These are phyloP conservation scores for Thelephora ganbajun DNA, from an alignment of 768 basidiomycete genomes.

Conservation along the genomic window DNA sequence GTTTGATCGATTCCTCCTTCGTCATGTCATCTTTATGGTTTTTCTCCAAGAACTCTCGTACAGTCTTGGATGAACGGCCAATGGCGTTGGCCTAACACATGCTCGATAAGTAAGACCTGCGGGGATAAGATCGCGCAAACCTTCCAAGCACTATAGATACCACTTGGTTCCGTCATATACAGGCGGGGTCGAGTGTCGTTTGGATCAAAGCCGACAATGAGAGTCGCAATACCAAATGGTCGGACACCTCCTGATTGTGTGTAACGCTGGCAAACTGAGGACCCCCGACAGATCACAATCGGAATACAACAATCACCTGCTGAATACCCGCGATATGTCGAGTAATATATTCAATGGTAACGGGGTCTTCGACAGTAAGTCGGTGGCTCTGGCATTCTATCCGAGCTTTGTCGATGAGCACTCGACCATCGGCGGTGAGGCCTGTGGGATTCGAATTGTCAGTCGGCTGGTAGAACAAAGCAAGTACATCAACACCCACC, in stretches of 20 bases:
- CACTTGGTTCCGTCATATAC: conserved; percentile 95
- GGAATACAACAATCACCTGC: conserved; percentile 43
- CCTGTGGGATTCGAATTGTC: conserved; percentile 32
- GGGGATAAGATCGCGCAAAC: conserved; percentile 23
- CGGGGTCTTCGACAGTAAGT: conserved; percentile 94
- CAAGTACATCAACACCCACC: conserved; percentile 35
- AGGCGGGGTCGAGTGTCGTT: conserved; percentile 76
- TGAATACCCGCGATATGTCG: conserved; percentile 98
- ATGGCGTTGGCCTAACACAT: conserved; percentile 89
- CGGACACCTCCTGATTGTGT: conserved; percentile 98
- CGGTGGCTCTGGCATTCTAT: conserved; percentile 97
- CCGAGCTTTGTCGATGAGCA: conserved; percentile 94
- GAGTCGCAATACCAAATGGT: conserved; percentile 94
- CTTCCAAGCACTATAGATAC: conserved; percentile 99
- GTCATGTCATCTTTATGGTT: conserved; percentile 87
- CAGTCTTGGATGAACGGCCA: conserved; percentile 95
- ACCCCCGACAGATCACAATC: background rate
- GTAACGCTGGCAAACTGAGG: conserved; percentile 54
- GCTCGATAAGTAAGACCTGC: background rate
- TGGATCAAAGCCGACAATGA: conserved; percentile 95
- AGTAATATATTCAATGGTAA: conserved; percentile 96
- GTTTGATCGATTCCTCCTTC: conserved; percentile 83
- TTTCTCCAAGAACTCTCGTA: conserved; percentile 97
- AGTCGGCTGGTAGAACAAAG: conserved; percentile 2
- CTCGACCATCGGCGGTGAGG: conserved; percentile 92